Evolutionary conservation across 805 yeast species (phyloP).

Genomic region (Maudiozyma serrabonitensis): DNA sequence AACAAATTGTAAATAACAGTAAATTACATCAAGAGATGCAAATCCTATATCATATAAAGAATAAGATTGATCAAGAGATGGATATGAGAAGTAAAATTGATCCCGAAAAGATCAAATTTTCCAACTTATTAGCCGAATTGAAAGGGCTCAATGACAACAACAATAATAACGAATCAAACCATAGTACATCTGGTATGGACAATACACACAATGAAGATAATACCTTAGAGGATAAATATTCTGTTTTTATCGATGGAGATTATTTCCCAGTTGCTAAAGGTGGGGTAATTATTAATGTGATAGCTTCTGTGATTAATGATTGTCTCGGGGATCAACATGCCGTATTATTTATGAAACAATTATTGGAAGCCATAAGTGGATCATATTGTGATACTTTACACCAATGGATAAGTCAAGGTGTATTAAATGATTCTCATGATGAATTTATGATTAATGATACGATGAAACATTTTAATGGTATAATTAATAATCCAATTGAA

Average conservation of each 20-base stretch:
- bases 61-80: slow-evolving; percentile 40
- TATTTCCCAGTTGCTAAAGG: slow-evolving; percentile 60
- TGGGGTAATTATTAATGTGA: slow-evolving; percentile 55
- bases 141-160: neutral
- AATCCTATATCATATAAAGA: slow-evolving; percentile 50
- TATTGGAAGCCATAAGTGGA: slow-evolving; percentile 50
- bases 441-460: slow-evolving; percentile 66
- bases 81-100: slow-evolving; percentile 30
- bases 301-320: slow-evolving; percentile 47
- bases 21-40: slow-evolving; percentile 33
- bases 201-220: neutral
- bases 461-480: slow-evolving; percentile 10
- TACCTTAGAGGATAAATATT: slow-evolving; percentile 28
- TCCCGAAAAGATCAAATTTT: slow-evolving; percentile 40
- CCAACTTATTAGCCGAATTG: slow-evolving; percentile 6
- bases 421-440: slow-evolving; percentile 63
- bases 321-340: slow-evolving; percentile 59
- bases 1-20: slow-evolving; percentile 36
- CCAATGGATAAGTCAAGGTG: slow-evolving; percentile 71
- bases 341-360: slow-evolving; percentile 36
- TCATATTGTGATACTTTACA: slow-evolving; percentile 62
- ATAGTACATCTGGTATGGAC: neutral
- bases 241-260: slow-evolving; percentile 36
- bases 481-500: slow-evolving; percentile 9
- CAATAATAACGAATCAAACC: neutral